phyloP scores from a whole-genome alignment of 2,329 filamentous ascomycete genomes.

The Colletotrichum sp. region DNA sequence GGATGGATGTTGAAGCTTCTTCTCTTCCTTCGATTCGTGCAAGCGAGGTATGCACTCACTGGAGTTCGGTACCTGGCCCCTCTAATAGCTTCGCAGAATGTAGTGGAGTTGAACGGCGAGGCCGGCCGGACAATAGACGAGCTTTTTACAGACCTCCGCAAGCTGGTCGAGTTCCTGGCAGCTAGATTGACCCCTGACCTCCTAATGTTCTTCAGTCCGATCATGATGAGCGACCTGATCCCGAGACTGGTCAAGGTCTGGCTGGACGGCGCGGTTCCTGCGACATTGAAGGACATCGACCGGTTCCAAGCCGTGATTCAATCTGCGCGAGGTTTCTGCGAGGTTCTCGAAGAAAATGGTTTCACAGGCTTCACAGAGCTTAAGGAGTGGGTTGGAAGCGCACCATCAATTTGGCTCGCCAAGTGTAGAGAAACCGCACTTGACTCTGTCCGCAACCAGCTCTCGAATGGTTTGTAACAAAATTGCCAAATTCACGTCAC shows the following conservation, averaged over 20 bases:
- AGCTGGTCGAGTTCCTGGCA: conserved; percentile 56
- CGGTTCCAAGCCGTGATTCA: conserved; percentile 75
- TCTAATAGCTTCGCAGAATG: conserved; percentile 38
- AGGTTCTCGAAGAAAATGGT: conserved; percentile 62
- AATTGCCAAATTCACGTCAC: background rate
- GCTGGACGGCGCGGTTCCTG: conserved; percentile 78
- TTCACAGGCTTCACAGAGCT: conserved; percentile 70
- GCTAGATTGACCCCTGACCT: conserved; percentile 58
- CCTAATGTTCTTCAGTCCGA: conserved; percentile 65
- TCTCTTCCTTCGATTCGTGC: conserved; percentile 43
- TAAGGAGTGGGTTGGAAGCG: conserved; percentile 79
- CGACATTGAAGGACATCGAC: conserved; percentile 72
- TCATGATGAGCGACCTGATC: conserved; percentile 73
- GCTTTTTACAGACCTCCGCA: conserved; percentile 59
- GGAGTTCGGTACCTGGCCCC: background rate
- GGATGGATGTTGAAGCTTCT: conserved; percentile 50
- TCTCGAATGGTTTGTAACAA: conserved; percentile 59
- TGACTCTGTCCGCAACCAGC: conserved; percentile 72
- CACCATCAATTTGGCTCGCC: conserved; percentile 83
- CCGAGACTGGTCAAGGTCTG: conserved; percentile 73
- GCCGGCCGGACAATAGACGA: conserved; percentile 51
- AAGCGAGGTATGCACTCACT: conserved; percentile 8
- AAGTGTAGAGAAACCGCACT: conserved; percentile 83
- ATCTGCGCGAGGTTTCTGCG: conserved; percentile 67
- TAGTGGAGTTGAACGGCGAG: conserved; percentile 46